Conservation (phyloP, 495 filamentous ascomycete species). For the Xylaria bambusicola region DNA sequence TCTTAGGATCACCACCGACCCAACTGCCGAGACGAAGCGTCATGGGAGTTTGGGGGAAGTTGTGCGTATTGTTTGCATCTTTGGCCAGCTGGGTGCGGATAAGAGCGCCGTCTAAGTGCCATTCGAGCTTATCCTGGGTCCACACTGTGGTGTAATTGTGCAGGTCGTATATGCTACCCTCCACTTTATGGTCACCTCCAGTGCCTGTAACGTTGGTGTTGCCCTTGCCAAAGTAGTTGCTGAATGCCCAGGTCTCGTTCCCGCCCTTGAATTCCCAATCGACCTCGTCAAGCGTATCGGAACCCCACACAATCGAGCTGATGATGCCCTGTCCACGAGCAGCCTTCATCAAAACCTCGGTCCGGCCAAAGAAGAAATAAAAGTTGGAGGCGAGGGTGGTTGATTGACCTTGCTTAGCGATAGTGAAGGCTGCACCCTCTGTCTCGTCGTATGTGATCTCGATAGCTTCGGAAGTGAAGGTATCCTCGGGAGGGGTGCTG, state of each 20-base stretch:
- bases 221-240: constrained; percentile 89
- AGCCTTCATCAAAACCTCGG: constrained; percentile 72
- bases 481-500: constrained; percentile 54
- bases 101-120: constrained; percentile 68
- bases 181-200: constrained; percentile 36
- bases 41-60: constrained; percentile 87
- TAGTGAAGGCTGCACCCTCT: constrained; percentile 68
- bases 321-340: constrained; percentile 74
- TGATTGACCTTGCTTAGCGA: constrained; percentile 68
- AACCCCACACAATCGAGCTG: constrained; percentile 79
- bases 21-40: constrained; percentile 80
- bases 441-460: constrained; percentile 54
- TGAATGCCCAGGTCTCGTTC: constrained; percentile 63
- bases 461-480: constrained; percentile 65
- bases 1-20: constrained; percentile 75
- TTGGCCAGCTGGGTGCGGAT: constrained; percentile 68
- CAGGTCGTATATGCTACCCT: constrained; percentile 49
- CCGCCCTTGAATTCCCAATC: constrained; percentile 86
- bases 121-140: constrained; percentile 71
- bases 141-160: constrained; percentile 87
- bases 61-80: constrained; percentile 62
- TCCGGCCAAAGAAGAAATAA: constrained; percentile 77
- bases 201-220: constrained; percentile 56
- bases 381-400: constrained; percentile 73
- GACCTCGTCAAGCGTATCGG: constrained; percentile 85